Evolutionary conservation across 352 stramenopile species (phyloP).

Genomic region (Phytophthora pisi): DNA sequence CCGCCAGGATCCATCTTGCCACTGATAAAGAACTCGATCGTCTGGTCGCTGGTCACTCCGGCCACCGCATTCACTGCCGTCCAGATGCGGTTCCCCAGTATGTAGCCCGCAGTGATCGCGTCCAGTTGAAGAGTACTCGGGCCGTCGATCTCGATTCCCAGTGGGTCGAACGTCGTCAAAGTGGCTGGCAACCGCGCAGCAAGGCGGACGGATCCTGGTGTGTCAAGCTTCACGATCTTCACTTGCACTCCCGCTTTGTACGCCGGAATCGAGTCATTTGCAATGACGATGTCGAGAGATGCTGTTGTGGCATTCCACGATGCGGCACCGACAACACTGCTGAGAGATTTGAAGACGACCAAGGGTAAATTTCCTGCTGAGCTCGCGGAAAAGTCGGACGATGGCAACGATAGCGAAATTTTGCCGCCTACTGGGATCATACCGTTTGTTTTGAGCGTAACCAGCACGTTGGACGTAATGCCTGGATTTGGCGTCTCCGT

Average conservation of each 20-base stretch:
- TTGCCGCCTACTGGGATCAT: slow-evolving; percentile 43
- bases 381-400: slow-evolving; percentile 43
- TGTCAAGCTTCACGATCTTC: slow-evolving; percentile 45
- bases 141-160: slow-evolving; percentile 55
- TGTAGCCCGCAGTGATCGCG: slow-evolving; percentile 43
- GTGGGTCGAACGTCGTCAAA: slow-evolving; percentile 50
- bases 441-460: slow-evolving; percentile 59
- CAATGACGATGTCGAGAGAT: slow-evolving; percentile 28
- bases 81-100: slow-evolving; percentile 61
- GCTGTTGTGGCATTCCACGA: slow-evolving; percentile 30
- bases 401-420: slow-evolving; percentile 45
- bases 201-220: slow-evolving; percentile 45
- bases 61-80: slow-evolving; percentile 41
- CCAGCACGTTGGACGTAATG: slow-evolving; percentile 44
- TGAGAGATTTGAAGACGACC: slow-evolving; percentile 38
- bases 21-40: slow-evolving; percentile 49
- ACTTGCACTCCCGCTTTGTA: slow-evolving; percentile 40
- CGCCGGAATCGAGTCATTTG: slow-evolving; percentile 34
- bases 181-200: slow-evolving; percentile 24
- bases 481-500: slow-evolving; percentile 53
- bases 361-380: slow-evolving; percentile 26
- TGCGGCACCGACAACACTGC: slow-evolving; percentile 14
- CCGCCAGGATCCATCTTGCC: slow-evolving; percentile 45
- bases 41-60: slow-evolving; percentile 58
- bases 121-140: slow-evolving; percentile 50